Evolutionary conservation across 2,329 filamentous ascomycete species (phyloP).

Genomic region (Ceratocystis ficicola): DNA sequence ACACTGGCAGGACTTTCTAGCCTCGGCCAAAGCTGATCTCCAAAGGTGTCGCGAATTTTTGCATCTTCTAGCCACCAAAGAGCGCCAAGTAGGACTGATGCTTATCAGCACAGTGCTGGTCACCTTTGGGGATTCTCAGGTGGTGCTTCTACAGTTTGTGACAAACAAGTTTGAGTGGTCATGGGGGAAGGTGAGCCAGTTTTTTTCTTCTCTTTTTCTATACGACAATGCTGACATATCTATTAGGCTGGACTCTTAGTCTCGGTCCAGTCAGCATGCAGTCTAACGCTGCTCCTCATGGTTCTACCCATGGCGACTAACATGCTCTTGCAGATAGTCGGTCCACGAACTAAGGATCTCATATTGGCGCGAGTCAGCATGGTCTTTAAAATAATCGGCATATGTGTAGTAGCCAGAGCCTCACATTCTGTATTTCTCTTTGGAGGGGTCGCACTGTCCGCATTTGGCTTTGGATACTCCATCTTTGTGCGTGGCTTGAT

Average conservation of each 20-base stretch:
- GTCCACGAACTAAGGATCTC: conserved; percentile 19
- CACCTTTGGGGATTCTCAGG: conserved; percentile 20
- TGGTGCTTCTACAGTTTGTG: conserved; percentile 26
- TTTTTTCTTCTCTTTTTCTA: not conserved
- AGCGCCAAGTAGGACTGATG: conserved; percentile 20
- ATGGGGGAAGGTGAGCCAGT: conserved; percentile 18
- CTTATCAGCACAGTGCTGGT: conserved; percentile 20
- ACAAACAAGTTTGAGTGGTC: conserved; percentile 26
- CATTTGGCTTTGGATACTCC: conserved; percentile 21
- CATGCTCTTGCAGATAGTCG: conserved; percentile 11
- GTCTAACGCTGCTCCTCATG: conserved; percentile 17
- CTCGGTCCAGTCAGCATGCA: conserved; percentile 19
- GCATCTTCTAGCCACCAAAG: conserved; percentile 15
- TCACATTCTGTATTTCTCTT: conserved; percentile 18
- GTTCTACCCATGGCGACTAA: conserved; percentile 15
- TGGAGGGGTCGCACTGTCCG: conserved; percentile 18
- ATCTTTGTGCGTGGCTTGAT: conserved; percentile 23
- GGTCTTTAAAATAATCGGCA: conserved; percentile 23
- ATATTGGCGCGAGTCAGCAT: conserved; percentile 23
- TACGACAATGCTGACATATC: not conserved
- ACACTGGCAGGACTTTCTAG: conserved; percentile 19
- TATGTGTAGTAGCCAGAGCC: conserved; percentile 18
- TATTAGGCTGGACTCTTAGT: conserved; percentile 17
- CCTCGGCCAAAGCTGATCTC: conserved; percentile 13
- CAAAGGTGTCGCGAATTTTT: conserved; percentile 16